Conservation (phyloP, 176 grass and related monocot genomes). For the Sorghum bicolor region Sorghum_bicolor_NCBIv3 NC_012873.2:58081001-58081500, state of each 20-base stretch:
- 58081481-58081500: slow-evolving; percentile 68
- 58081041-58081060: background rate
- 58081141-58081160: background rate
- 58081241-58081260: background rate
- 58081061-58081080: background rate
- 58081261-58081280: background rate
- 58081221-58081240: slow-evolving; percentile 9
- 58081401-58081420: slow-evolving; percentile 17
- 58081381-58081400: slow-evolving; percentile 12
- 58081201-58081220: background rate
- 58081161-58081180: slow-evolving; percentile 13
- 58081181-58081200: background rate
- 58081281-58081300: background rate
- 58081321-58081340: background rate
- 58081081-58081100: slow-evolving; percentile 1
- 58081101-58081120: background rate
- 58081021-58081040: background rate
- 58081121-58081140: background rate
- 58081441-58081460: slow-evolving; percentile 81
- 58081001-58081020: slow-evolving; percentile 7
- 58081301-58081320: background rate
- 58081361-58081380: slow-evolving; percentile 13
- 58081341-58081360: background rate
- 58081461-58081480: slow-evolving; percentile 80
- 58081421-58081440: slow-evolving; percentile 18